These are phyloP conservation scores for Lecanosticta acicola DNA, from an alignment of 2,329 filamentous ascomycete species.

Conservation along the genomic window DNA sequence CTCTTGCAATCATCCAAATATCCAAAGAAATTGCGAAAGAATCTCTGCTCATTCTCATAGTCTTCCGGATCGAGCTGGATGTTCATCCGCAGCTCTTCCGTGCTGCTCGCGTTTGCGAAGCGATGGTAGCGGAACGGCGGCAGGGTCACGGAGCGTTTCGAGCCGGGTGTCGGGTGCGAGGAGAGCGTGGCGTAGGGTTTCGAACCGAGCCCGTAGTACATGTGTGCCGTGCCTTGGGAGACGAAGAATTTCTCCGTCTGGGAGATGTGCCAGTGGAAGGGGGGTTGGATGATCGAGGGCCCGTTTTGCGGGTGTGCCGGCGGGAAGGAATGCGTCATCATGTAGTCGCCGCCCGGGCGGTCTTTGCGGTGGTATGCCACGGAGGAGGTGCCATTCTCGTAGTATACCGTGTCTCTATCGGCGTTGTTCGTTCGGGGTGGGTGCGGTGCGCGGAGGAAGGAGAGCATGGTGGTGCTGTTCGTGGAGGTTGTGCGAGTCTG, in stretches of 20 bases:
- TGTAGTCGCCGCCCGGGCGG: slow-evolving; percentile 10
- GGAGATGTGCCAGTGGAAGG: slow-evolving; percentile 23
- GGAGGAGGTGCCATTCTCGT: slow-evolving; percentile 20
- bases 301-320: slow-evolving; percentile 14
- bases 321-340: slow-evolving; percentile 22
- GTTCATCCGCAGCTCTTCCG: slow-evolving; percentile 15
- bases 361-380: slow-evolving; percentile 19
- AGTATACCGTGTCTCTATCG: slow-evolving; percentile 13
- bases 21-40: slow-evolving; percentile 22
- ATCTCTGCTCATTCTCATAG: slow-evolving; percentile 20
- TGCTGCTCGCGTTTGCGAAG: slow-evolving; percentile 19
- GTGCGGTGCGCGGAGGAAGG: slow-evolving; percentile 17
- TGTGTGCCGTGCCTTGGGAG: slow-evolving; percentile 14
- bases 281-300: slow-evolving; percentile 20
- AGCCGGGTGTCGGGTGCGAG: slow-evolving; percentile 7
- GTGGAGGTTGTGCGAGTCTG: too few species aligned
- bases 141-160: slow-evolving; percentile 10
- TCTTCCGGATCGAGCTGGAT: slow-evolving; percentile 20
- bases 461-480: slow-evolving; percentile 7
- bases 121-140: slow-evolving; percentile 19
- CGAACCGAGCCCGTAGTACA: slow-evolving; percentile 17
- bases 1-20: slow-evolving; percentile 20
- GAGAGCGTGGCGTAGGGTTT: slow-evolving; percentile 9
- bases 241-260: slow-evolving; percentile 21
- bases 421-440: slow-evolving; percentile 18